These are phyloP conservation scores for Tagetes erecta DNA, from an alignment of 129 eudicot genomes.

Conservation along the genomic window DNA sequence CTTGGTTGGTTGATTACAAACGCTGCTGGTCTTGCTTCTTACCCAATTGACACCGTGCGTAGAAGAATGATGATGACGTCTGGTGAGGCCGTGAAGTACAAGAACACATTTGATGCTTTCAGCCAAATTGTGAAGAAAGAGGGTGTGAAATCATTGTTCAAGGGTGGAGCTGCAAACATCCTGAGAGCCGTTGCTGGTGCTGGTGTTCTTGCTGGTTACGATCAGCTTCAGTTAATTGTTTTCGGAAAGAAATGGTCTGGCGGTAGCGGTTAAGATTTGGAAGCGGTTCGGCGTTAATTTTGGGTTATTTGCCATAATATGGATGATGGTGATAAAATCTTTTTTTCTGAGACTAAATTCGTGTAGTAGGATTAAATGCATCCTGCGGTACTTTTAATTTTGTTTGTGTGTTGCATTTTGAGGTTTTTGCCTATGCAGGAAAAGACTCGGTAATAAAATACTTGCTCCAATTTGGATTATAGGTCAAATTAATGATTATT, in stretches of 20 bases:
- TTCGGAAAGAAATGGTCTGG: constrained; percentile 88
- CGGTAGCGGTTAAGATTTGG: constrained; percentile 31
- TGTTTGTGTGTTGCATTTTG: constrained; percentile 19
- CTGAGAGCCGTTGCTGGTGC: constrained; percentile 91
- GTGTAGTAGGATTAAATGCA: constrained; percentile 13
- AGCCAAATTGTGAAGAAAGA: constrained; percentile 56
- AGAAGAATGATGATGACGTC: constrained; percentile 83
- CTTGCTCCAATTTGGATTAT: constrained; percentile 11
- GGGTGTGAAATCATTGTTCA: constrained; percentile 56
- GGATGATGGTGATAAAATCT: constrained; percentile 20
- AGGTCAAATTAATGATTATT: not conserved
- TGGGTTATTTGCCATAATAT: constrained; percentile 11
- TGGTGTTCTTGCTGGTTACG: constrained; percentile 82
- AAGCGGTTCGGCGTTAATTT: not conserved
- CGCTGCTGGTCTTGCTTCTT: constrained; percentile 65
- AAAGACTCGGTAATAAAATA: constrained; percentile 17
- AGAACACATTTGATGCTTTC: constrained; percentile 54
- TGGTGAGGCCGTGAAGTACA: constrained; percentile 71
- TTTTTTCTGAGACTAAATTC: constrained; percentile 13
- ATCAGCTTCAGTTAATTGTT: constrained; percentile 72
- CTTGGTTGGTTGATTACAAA: constrained; percentile 69
- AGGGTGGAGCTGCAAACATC: constrained; percentile 74
- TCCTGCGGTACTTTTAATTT: constrained; percentile 21
- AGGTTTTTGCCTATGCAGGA: constrained; percentile 15
- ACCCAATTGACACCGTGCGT: constrained; percentile 65